phyloP scores from a whole-genome alignment of 192 early-diverging fungal genomes.

The Coemansia asiatica region DNA sequence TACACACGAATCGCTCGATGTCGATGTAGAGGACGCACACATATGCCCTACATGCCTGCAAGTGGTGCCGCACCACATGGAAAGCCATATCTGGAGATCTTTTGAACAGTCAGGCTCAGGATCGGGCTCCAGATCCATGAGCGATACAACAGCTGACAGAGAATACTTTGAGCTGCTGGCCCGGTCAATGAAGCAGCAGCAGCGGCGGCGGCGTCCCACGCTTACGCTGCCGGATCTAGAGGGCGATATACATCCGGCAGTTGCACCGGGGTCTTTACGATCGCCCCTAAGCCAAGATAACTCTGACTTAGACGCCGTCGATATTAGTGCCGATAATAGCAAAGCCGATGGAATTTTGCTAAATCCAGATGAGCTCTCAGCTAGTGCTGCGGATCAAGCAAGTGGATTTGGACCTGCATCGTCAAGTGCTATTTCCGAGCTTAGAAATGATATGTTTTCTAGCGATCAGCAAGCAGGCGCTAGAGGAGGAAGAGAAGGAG shows the following conservation, averaged over 20 bases:
- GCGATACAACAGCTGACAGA: conserved; percentile 24
- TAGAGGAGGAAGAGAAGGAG: neutral
- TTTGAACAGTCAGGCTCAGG: conserved; percentile 8
- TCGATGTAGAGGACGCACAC: conserved; percentile 7
- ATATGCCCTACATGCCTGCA: conserved; percentile 35
- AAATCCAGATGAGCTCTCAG: neutral
- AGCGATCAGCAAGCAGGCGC: neutral
- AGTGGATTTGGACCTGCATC: too few species aligned
- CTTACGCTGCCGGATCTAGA: conserved; percentile 12
- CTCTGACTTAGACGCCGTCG: neutral
- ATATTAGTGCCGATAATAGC: neutral
- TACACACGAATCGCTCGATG: conserved; percentile 7
- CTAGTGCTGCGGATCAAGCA: too few species aligned
- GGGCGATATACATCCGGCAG: neutral
- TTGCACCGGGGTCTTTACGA: neutral
- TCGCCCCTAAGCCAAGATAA: neutral
- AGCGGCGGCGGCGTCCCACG: conserved; percentile 1
- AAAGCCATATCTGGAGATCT: conserved; percentile 10
- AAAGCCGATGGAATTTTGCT: neutral
- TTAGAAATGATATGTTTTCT: too few species aligned
- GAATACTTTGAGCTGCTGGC: conserved; percentile 45
- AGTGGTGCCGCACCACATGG: conserved; percentile 12
- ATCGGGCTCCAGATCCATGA: neutral
- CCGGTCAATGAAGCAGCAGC: conserved; percentile 19
- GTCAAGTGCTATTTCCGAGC: too few species aligned